phyloP scores from a whole-genome alignment of 148 eudicot species.

The Pharnaceum exiguum region DNA sequence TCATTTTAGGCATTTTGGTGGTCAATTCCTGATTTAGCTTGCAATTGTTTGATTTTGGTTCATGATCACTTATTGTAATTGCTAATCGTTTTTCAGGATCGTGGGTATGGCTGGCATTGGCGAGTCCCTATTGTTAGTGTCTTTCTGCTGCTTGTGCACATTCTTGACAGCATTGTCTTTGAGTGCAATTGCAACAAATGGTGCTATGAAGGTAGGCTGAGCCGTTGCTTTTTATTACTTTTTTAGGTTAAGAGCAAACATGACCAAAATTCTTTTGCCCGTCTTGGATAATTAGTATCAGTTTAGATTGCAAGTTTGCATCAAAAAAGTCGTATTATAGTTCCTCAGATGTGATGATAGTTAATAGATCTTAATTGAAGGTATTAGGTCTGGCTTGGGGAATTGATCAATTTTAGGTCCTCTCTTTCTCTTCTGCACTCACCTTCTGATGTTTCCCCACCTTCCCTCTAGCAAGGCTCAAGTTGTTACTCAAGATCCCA shows the following conservation, averaged over 20 bases:
- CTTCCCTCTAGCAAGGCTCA: no score
- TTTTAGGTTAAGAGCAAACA: not conserved
- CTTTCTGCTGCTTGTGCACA: constrained; percentile 90
- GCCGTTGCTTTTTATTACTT: not conserved
- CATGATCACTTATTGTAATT: not conserved
- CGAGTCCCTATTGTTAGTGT: constrained; percentile 67
- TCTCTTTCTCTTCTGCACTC: no score
- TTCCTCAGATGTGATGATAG: no score
- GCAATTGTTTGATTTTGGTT: not conserved
- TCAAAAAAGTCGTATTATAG: no score
- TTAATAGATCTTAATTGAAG: no score
- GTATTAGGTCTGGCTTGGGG: no score
- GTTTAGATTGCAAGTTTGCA: no score
- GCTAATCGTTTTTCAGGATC: constrained; percentile 54
- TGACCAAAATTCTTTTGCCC: no score
- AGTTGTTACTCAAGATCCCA: no score
- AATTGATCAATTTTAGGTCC: no score
- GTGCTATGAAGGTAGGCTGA: constrained; percentile 91
- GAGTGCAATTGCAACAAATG: constrained; percentile 99
- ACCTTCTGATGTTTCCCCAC: no score
- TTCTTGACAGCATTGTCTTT: constrained; percentile 88
- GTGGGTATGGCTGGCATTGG: constrained; percentile 99
- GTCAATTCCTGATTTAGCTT: not conserved
- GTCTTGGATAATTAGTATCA: no score
- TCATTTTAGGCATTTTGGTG: not conserved